Evolutionary conservation across 352 stramenopile species (phyloP).

Genomic region (Phytophthora ramorum): DNA sequence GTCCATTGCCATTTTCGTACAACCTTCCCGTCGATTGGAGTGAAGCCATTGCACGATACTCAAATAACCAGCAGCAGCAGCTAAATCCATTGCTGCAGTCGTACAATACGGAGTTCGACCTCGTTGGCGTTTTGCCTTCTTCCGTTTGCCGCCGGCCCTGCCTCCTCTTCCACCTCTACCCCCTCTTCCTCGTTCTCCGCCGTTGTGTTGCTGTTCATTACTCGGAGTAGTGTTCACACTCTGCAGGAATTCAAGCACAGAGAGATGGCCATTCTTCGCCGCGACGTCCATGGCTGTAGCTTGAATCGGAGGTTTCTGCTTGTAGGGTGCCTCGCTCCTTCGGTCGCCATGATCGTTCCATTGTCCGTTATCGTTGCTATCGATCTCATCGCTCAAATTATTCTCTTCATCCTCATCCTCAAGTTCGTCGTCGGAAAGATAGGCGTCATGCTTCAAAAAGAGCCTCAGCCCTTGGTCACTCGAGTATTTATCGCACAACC

Average conservation of each 20-base stretch:
- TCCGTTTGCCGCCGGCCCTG: too few species aligned
- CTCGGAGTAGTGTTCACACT: neutral
- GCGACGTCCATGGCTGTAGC: neutral
- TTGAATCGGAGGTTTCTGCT: neutral
- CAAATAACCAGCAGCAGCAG: too few species aligned
- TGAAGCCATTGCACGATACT: too few species aligned
- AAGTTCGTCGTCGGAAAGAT: neutral
- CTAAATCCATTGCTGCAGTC: too few species aligned
- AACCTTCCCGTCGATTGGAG: too few species aligned
- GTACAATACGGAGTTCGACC: too few species aligned
- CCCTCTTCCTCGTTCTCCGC: neutral
- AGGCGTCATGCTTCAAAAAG: conserved; percentile 1
- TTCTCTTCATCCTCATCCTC: too few species aligned
- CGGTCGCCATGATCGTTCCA: neutral
- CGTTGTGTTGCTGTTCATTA: neutral
- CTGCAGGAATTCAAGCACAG: neutral
- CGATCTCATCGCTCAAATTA: neutral
- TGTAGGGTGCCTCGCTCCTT: neutral
- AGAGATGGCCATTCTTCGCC: neutral
- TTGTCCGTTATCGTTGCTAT: neutral
- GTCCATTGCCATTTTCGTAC: too few species aligned
- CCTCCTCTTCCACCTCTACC: neutral
- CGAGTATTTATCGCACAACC: neutral
- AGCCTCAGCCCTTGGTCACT: neutral
- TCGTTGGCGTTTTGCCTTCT: too few species aligned